phyloP scores from a whole-genome alignment of 2,329 filamentous ascomycete genomes.

The Curvularia eragrostidis region DNA sequence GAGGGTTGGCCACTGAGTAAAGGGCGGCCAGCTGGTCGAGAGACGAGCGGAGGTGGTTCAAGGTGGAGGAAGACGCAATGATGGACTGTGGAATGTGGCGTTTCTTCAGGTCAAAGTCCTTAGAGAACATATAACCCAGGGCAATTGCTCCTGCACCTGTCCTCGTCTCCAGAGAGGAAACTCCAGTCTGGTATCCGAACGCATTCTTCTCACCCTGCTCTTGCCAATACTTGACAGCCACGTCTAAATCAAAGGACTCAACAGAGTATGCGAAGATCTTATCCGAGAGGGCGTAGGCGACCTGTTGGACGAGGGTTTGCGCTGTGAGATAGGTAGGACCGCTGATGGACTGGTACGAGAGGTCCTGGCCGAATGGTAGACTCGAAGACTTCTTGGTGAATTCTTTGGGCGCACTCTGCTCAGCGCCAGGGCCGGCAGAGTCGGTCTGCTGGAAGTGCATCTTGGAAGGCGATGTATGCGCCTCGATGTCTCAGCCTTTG shows the following conservation, averaged over 20 bases:
- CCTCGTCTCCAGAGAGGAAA: slow-evolving; percentile 84
- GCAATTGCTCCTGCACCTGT: slow-evolving; percentile 89
- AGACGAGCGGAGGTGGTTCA: slow-evolving; percentile 79
- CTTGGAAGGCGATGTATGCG: slow-evolving; percentile 21
- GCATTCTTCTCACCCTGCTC: slow-evolving; percentile 74
- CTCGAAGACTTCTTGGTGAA: slow-evolving; percentile 56
- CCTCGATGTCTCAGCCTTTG: slow-evolving; percentile 17
- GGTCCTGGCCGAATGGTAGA: slow-evolving; percentile 61
- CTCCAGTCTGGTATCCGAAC: slow-evolving; percentile 77
- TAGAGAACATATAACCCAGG: slow-evolving; percentile 96
- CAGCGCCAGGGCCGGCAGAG: slow-evolving; percentile 47
- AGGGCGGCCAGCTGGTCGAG: slow-evolving; percentile 91
- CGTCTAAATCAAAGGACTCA: slow-evolving; percentile 88
- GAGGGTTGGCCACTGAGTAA: slow-evolving; percentile 89
- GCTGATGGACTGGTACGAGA: slow-evolving; percentile 66
- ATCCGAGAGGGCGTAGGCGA: slow-evolving; percentile 93
- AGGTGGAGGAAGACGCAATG: slow-evolving; percentile 81
- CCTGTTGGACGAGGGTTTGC: slow-evolving; percentile 92
- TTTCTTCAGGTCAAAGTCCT: slow-evolving; percentile 92
- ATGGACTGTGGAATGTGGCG: slow-evolving; percentile 90
- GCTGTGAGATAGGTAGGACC: slow-evolving; percentile 93
- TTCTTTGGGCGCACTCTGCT: slow-evolving; percentile 38
- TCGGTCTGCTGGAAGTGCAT: slow-evolving; percentile 51
- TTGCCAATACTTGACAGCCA: slow-evolving; percentile 81
- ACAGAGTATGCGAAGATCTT: slow-evolving; percentile 98